Percentiles rank a stretch among this genome's conserved stretches.
Evolutionary conservation across 768 basidiomycete species (phyloP).

Genomic region (Boletus sensibilis): DNA sequence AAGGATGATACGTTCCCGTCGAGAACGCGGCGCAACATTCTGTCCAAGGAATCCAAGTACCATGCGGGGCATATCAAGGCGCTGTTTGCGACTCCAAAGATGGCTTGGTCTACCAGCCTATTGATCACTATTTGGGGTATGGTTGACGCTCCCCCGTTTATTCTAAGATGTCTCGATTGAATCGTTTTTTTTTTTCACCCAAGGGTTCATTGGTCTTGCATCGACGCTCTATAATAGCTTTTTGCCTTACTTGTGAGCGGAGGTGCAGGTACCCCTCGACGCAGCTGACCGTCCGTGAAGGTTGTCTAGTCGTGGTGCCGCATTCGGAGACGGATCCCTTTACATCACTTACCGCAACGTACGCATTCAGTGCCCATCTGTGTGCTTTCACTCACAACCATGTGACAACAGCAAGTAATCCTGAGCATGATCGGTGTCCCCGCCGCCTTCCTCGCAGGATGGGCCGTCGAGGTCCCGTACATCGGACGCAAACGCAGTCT

Average conservation of each 20-base stretch:
- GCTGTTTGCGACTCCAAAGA: conserved; percentile 59
- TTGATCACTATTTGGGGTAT: conserved; percentile 49
- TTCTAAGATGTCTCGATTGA: not conserved
- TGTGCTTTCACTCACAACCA: not conserved
- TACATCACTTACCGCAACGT: conserved; percentile 76
- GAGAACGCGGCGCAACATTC: conserved; percentile 21
- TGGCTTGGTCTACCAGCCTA: conserved; percentile 65
- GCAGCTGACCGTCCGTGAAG: conserved; percentile 31
- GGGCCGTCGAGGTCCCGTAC: conserved; percentile 62
- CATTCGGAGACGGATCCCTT: conserved; percentile 67
- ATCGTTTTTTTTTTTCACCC: not conserved
- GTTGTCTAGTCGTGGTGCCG: conserved; percentile 59
- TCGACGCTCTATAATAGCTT: conserved; percentile 64
- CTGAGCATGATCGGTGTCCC: conserved; percentile 67
- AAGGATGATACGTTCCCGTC: conserved; percentile 9
- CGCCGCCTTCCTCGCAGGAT: conserved; percentile 69
- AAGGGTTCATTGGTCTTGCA: conserved; percentile 72
- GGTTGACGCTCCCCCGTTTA: conserved; percentile 12
- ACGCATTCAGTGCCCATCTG: conserved; percentile 2
- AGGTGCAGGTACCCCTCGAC: not conserved
- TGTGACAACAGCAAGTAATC: conserved; percentile 57
- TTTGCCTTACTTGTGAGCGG: conserved; percentile 50
- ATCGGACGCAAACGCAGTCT: conserved; percentile 69
- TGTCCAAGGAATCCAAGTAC: conserved; percentile 44
- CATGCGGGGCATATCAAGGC: conserved; percentile 48